Base-by-base conservation (phyloP, 2,329 filamentous ascomycete species). In the Reticulascus tulasneorum region DNA sequence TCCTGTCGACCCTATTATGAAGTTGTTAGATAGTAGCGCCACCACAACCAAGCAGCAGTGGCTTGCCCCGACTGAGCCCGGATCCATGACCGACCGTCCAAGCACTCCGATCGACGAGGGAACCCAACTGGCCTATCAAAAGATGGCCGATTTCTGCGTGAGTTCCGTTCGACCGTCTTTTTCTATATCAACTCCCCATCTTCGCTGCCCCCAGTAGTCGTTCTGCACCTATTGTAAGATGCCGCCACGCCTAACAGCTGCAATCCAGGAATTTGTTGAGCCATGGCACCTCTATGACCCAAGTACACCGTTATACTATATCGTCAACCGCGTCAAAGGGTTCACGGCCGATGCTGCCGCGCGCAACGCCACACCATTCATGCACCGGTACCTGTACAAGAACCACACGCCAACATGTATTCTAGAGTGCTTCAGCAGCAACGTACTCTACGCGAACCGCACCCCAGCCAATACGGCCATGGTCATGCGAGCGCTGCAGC, bases 221-320 rank as follows among this genome's bases (percentile, higher is more conserved):
- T n/a, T n/a, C n/a, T n/a, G n/a, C n/a, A n/a, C n/a, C n/a, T n/a
- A n/a, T n/a, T n/a, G n/a, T n/a, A n/a, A n/a, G n/a, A n/a, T n/a
- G n/a, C n/a, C n/a, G n/a, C n/a, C n/a, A n/a, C n/a, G n/a, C n/a
- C n/a, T n/a, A n/a, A n/a, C n/a, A n/a, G n/a, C n/a, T n/a, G n/a
- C n/a, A 29, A 29, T 20, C 6, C 26, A 51, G 49, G 21, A 33
- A 12, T 18, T 51, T 33, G 29, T 52, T 21, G 38, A 55, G 19
- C 35, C 51, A 15, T 56, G 50, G 53, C 33, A 53, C 21, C 23
- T 53, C 9, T 51, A 58, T 33, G 56, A 59, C 23, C 42, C 55
- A 5, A 54, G 37, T 7, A 47, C 48, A 8, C 38, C 46, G 4
- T 26, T 52, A 4, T 33, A 54, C 45, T 53, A 51, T 36, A 34